Evolutionary conservation across 257 asterid species (phyloP), one percentile per base, ranked within the genome.

Genomic region (Ilex aquifolium): DNA sequence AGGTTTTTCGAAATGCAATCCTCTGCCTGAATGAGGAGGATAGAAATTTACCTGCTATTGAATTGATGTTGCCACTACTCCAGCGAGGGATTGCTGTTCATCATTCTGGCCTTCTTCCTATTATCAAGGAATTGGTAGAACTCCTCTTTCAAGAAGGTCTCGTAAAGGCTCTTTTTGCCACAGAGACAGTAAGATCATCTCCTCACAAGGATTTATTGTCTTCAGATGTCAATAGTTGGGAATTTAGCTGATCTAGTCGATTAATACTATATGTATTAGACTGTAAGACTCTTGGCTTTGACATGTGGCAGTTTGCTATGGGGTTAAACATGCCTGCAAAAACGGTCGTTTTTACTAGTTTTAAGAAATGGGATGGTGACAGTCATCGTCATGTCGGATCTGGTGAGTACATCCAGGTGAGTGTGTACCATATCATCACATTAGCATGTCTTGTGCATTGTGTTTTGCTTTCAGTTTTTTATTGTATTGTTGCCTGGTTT

Each of bases 251-350:
- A 21, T 3, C n/a, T 57, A 7, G 5, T n/a, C 12, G 1, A 13
- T 57, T 57, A 4, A 10, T 32, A 14, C 2, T 44, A 36, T 36
- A 10, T 13, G 36, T 15, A 32, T 13, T 21, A 27, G 17, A 31
- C 21, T 44, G 30, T 60, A 36, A 4, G 42, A 4, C 42, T 36
- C 42, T 59, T 76, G 57, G 49, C 61, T 75, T 54, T 61, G 55
- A 63, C 39, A 44, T 57, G 49, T 39, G 53, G 63, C 80, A 92
- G 97, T 90, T 93, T 53, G 97, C 99, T 40, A 93, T 93, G 99
- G 99, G 99, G 60, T 72, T 93, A 76, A 93, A 93, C 84, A 93
- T 93, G 99, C 97, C 99, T 49, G 99, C 99, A n/a, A 93, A 92
- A 85, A 90, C 99, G 70, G 99, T 92, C 4, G 96, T 93, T 65